Evolutionary conservation across 2,329 filamentous ascomycete genomes (phyloP).

Genomic region (Alternaria solani): DNA sequence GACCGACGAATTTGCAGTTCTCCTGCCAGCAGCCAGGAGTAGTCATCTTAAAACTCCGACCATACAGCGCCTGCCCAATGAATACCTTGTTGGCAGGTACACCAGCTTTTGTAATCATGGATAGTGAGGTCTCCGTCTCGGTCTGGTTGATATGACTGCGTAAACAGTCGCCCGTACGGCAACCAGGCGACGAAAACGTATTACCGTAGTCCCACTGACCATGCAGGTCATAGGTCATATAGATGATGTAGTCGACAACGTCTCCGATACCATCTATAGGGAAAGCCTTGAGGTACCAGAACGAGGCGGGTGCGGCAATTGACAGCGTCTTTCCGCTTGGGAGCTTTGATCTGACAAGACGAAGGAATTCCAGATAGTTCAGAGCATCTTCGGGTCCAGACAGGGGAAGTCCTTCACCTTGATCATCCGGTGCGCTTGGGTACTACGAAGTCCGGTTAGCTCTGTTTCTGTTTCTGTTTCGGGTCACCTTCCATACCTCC

Average conservation of each 20-base stretch:
- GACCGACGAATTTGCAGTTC: too few relatives aligned
- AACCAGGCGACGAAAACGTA: conserved; percentile 32
- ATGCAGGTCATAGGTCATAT: conserved; percentile 51
- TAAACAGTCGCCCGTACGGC: conserved; percentile 38
- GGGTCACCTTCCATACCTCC: conserved; percentile 38
- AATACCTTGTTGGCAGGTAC: conserved; percentile 39
- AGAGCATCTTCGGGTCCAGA: too few relatives aligned
- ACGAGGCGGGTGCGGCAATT: conserved; percentile 41
- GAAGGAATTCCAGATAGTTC: too few relatives aligned
- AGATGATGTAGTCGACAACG: conserved; percentile 42
- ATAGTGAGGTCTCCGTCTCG: conserved; percentile 43
- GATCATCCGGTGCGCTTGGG: too few relatives aligned
- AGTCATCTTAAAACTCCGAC: too few relatives aligned
- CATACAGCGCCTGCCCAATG: too few relatives aligned
- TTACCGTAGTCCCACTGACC: conserved; percentile 55
- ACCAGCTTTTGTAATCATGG: conserved; percentile 52
- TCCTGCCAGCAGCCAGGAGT: too few relatives aligned
- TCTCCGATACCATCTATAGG: conserved; percentile 12
- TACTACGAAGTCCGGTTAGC: too few relatives aligned
- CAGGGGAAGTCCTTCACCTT: too few relatives aligned
- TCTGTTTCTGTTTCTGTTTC: too few relatives aligned
- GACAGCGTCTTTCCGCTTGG: conserved; percentile 13
- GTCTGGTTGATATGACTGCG: conserved; percentile 52
- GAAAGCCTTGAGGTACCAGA: conserved; percentile 41
- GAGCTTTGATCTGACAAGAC: too few relatives aligned